Base-by-base conservation (phyloP, 805 yeast genomes). In the Saturnispora ahearnii region DNA sequence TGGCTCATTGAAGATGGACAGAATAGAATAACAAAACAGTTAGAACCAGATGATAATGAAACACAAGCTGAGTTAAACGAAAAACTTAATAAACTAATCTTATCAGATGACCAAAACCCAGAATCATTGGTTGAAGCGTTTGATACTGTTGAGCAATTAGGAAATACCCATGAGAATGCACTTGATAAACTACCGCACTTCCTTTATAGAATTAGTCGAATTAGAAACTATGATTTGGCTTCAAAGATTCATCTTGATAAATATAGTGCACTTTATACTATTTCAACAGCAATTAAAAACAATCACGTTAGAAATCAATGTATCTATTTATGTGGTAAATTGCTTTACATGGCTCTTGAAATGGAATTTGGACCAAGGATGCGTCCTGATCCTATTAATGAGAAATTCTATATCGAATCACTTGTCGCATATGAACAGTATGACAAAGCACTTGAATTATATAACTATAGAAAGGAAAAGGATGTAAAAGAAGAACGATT, bases 371-470 rank as follows among this genome's bases (percentile, higher is more conserved):
- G 66, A n/a, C 67, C 71, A 29, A 64, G 75, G 46, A 67, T 76
- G 52, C 51, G 57, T 21, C 57, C 59, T 13, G 82, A 78, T 58
- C 73, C 74, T 1, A 65, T 76, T 18, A 76, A 75, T 56, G 82
- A 77, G 57, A 69, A 73, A 2, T 68, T 74, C 37, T 77, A 71
- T 55, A 73, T 78, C 21, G 75, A 73, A 49, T 56, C 78, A 0
- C 61, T 78, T 40, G 58, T 72, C 18, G 58, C 61, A 6, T 64
- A 61, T 53, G 63, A 64, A 1, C 54, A 68, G 3, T 61, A 57
- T 48, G 53, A 61, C 8, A 62, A 64, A 34, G 81, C 80, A 0
- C 59, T 59, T 6, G 52, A 61, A 8, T 59, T 77, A 18, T 72
- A 71, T 54, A 53, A 59, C 15, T 58, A 70, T 1, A 62, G 71